phyloP scores from a whole-genome alignment of 108 stramenopile genomes.

The Stephanodiscus triporus region DNA sequence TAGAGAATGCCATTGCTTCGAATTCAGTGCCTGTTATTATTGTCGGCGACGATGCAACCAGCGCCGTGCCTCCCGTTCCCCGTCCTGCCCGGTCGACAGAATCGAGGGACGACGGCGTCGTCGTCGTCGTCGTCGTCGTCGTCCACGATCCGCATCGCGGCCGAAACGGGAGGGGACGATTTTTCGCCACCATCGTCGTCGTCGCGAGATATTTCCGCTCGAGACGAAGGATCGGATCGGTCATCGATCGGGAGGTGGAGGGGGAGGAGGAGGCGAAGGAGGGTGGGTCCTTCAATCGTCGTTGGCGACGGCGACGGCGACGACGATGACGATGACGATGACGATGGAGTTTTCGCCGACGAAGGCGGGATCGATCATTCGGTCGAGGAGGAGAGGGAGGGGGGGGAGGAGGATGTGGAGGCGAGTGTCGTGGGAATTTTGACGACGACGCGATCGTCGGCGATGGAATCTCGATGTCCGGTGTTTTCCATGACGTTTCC shows the following conservation, averaged over 20 bases:
- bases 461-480: constrained; percentile 38
- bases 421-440: too few species aligned
- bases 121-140: too few species aligned
- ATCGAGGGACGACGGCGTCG: too few species aligned
- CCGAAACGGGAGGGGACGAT: background rate
- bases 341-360: background rate
- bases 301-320: background rate
- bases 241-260: background rate
- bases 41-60: background rate
- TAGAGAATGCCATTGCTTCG: background rate
- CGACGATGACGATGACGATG: background rate
- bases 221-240: background rate
- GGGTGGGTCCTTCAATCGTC: background rate
- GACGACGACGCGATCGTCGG: background rate
- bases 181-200: background rate
- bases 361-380: background rate
- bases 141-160: background rate
- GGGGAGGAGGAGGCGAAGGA: background rate
- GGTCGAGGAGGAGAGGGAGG: background rate
- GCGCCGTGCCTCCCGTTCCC: background rate
- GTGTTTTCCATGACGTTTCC: constrained; percentile 47
- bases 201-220: background rate
- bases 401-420: background rate
- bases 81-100: background rate
- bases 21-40: background rate